Evolutionary conservation across 202 grass and related monocot species (phyloP).

Genomic region (Schoenoplectus tabernaemontani): DNA sequence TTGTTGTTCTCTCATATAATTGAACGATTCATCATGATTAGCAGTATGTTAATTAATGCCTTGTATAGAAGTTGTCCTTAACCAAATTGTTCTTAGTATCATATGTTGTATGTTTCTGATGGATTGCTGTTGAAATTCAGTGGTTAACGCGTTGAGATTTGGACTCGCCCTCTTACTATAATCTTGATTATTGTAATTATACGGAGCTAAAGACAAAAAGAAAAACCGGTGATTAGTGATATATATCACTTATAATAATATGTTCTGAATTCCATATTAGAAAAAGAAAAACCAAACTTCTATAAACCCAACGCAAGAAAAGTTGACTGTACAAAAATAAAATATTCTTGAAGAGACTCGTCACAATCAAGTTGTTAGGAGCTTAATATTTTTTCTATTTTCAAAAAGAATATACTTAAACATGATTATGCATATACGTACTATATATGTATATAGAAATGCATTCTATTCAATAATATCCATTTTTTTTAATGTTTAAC

Average conservation of each 20-base stretch:
- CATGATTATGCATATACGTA: background rate
- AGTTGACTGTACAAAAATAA: conserved; percentile 11
- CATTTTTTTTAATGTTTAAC: conserved; percentile 2
- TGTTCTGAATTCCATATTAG: background rate
- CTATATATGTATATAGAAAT: background rate
- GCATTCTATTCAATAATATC: background rate
- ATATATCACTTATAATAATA: too few species aligned
- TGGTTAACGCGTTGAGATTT: background rate
- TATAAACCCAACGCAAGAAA: conserved; percentile 6
- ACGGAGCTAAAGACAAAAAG: conserved; percentile 5
- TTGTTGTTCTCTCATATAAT: background rate
- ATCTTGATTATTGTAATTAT: background rate
- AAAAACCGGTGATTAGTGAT: too few species aligned
- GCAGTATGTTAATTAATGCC: background rate
- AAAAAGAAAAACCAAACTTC: background rate
- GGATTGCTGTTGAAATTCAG: background rate
- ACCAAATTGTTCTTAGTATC: background rate
- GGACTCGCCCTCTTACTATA: conserved; percentile 5
- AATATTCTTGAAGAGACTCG: background rate
- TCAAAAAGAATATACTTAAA: background rate
- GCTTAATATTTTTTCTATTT: background rate
- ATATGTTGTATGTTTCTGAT: conserved; percentile 11
- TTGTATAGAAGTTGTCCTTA: background rate
- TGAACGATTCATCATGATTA: background rate
- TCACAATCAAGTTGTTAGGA: conserved; percentile 27